Base-by-base conservation (phyloP, 2,329 filamentous ascomycete species). In the Alternaria consortialis region DNA sequence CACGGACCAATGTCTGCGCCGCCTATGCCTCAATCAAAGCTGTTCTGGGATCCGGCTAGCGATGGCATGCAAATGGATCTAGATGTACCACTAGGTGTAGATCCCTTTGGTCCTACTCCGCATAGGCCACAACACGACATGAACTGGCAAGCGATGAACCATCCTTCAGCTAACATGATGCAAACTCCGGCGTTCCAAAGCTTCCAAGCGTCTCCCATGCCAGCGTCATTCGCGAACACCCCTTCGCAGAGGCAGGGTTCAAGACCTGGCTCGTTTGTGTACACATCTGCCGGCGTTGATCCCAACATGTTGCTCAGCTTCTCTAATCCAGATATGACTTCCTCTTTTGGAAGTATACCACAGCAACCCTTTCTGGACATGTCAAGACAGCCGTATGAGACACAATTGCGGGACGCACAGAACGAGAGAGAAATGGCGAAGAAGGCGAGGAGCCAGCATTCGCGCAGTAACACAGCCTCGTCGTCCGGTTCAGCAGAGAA, bases 1-100 rank as follows among this genome's bases (percentile, higher is more conserved):
- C 74, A 82, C n/a, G 85, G 83, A 25, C 82, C 85, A 9, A 81
- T 84, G 51, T 83, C 85, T 9, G 86, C 85, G n/a, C 86, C 86
- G 27, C 81, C 84, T 50, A 84, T 85, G 63, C 83, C 86, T 32
- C 86, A 88, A 53, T 74, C 79, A 4, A 77, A 74, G 3, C 62
- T 79, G 9, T 78, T 79, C 53, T 80, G 77, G 76, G 75, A 79
- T 32, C 73, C 72, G 32, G 56, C 65, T 3, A 73, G 68, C 58
- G 74, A 77, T 50, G 63, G 60, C 23, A 68, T 57, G 29, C 67
- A 72, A 3, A 78, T 79, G 75, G 76, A 79, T 55, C 61, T 78
- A 50, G 76, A 78, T 53, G 66, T 76, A 56, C 69, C 72, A 4
- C 58, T 74, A 31, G 66, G 64, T 2, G 68, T 69, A 44, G 75